phyloP scores from a whole-genome alignment of 352 stramenopile species.

The Achlya hypogyna region DNA sequence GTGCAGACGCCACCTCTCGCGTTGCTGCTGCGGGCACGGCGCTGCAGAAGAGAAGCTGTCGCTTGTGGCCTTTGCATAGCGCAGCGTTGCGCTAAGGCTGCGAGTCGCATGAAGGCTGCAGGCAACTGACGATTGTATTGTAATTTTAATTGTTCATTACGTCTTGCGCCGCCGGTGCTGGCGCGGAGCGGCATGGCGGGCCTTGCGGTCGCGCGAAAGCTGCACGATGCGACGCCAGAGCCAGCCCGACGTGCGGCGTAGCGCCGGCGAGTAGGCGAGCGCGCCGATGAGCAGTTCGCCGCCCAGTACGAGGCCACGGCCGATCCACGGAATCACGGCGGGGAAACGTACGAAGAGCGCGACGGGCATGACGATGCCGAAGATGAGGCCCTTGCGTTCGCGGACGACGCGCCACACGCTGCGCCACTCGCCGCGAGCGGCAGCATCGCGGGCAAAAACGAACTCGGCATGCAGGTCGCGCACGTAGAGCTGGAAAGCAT shows the following conservation, averaged over 20 bases:
- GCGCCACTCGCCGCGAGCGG: conserved; percentile 11
- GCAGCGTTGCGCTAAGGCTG: too few relatives aligned
- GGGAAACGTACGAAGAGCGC: conserved; percentile 21
- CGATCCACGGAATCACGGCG: conserved; percentile 4
- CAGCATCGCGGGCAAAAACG: conserved; percentile 13
- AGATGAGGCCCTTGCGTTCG: conserved; percentile 16
- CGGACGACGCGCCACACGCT: conserved; percentile 13
- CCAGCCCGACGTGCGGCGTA: not conserved
- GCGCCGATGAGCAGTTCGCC: conserved; percentile 5
- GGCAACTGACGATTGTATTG: too few relatives aligned
- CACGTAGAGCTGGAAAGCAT: conserved; percentile 10
- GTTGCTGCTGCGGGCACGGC: too few relatives aligned
- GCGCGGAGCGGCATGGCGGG: not conserved
- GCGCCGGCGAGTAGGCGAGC: conserved; percentile 5
- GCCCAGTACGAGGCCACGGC: not conserved
- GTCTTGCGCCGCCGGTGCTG: not conserved
- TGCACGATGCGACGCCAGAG: conserved; percentile 19
- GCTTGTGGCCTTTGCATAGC: too few relatives aligned
- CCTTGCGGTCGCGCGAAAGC: conserved; percentile 15
- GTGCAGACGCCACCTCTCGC: too few relatives aligned
- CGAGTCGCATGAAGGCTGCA: too few relatives aligned
- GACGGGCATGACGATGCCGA: conserved; percentile 19
- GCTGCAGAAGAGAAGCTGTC: too few relatives aligned
- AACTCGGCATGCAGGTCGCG: conserved; percentile 15
- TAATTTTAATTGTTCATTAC: too few relatives aligned